Evolutionary conservation across 2,329 filamentous ascomycete genomes (phyloP), one percentile per base, ranked within the genome.

Genomic region (Ceratocystis huliohia): DNA sequence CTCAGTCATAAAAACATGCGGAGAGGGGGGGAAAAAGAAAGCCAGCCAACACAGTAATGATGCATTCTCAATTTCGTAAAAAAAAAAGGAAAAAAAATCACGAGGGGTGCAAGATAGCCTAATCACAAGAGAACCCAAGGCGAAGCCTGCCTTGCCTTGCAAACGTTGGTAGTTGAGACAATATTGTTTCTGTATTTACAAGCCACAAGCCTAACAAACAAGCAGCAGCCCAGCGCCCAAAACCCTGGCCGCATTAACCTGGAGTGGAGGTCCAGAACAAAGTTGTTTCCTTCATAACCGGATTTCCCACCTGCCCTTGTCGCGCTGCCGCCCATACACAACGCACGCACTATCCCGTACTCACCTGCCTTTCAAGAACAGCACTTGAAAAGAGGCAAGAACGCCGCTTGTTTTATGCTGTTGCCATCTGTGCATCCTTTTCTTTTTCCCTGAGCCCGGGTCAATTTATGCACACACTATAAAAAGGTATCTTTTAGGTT

Each of bases 401-500:
- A 22, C 48, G 22, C 48, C 2, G 48, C 0, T 41, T 53, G 20
- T 53, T 53, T 53, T 53, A 53, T 53, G 48, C 48, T 10, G 22
- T 28, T 53, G 48, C 48, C 48, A 41, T 41, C 48, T 59, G 56
- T 59, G 25, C 56, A 59, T 59, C 56, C 56, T 59, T 10, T 53
- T 15, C 30, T 41, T 41, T 41, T 4, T 57, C 25, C 53, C 15
- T 15, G 56, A 1, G 56, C 56, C 13, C 33, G 56, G 56, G 22
- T 59, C 56, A 59, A 37, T 30, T 59, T 59, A 59, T 59, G 56
- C 56, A 59, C 25, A 28, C 56, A 59, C 56, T 59, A 28, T 59
- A 59, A 30, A 53, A 53, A 59, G 25, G 56, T 59, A 59, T 59
- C 56, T 59, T 59, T 59, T 59, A 59, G 56, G 56, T 59, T 59